These are phyloP conservation scores for Mortierella sp. DNA, from an alignment of 371 early-diverging fungal species.

Conservation along the genomic window DNA sequence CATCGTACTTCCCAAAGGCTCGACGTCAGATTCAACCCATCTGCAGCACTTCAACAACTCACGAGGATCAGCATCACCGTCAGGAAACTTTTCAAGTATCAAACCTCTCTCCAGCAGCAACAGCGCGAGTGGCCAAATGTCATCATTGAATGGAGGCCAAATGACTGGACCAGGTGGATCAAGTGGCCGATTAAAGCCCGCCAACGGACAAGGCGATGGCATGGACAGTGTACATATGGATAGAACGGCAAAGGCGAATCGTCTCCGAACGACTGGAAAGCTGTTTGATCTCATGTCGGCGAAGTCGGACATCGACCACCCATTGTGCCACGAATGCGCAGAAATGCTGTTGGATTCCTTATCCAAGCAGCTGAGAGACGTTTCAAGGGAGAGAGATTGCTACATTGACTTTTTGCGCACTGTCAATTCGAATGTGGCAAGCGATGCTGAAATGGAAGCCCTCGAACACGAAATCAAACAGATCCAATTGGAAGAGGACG, in stretches of 20 bases:
- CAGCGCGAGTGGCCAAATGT: background rate
- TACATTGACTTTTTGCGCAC: conserved; percentile 78
- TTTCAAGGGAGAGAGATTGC: conserved; percentile 75
- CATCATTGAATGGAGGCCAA: conserved; percentile 17
- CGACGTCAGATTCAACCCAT: conserved; percentile 15
- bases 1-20: conserved; percentile 60
- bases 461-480: conserved; percentile 60
- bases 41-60: conserved; percentile 11
- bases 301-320: conserved; percentile 81
- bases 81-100: conserved; percentile 4
- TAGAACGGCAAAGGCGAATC: conserved; percentile 55
- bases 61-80: conserved; percentile 17
- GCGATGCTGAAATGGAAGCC: conserved; percentile 59
- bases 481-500: conserved; percentile 63
- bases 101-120: background rate
- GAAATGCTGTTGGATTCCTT: conserved; percentile 78
- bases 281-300: conserved; percentile 79
- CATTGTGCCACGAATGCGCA: conserved; percentile 91
- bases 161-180: background rate
- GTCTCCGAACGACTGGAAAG: conserved; percentile 71
- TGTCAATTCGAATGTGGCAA: conserved; percentile 63
- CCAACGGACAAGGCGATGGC: conserved; percentile 17
- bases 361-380: conserved; percentile 76
- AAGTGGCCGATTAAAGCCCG: conserved; percentile 17
- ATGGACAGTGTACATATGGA: conserved; percentile 29